Evolutionary conservation across 2,329 filamentous ascomycete species (phyloP).

Genomic region (Sporothrix sp.): DNA sequence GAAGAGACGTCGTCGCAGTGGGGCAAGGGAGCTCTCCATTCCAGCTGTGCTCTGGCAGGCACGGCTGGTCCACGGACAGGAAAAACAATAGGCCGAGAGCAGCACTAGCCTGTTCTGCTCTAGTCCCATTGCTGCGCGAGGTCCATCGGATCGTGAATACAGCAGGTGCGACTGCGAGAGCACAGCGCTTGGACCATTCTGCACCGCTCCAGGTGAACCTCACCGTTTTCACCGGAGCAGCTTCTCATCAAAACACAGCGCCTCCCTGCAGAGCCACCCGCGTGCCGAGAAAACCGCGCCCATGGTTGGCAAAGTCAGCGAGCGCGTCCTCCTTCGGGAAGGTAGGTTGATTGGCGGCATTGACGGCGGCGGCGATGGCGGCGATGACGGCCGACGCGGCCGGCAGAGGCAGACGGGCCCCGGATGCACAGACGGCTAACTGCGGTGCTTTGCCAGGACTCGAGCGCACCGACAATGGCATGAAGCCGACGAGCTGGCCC

Average conservation of each 20-base stretch:
- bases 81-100: not conserved
- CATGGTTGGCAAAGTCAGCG: conserved; percentile 57
- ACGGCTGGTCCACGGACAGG: not conserved
- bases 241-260: not conserved
- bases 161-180: not conserved
- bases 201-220: conserved; percentile 4
- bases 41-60: too few relatives aligned
- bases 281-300: conserved; percentile 10
- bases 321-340: conserved; percentile 54
- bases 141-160: conserved; percentile 13
- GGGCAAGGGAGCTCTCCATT: not conserved
- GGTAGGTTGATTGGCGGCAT: conserved; percentile 31
- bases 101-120: not conserved
- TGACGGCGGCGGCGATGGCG: not conserved
- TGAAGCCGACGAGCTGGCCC: conserved; percentile 92
- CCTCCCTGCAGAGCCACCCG: not conserved
- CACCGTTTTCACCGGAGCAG: not conserved
- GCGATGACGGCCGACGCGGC: too few relatives aligned
- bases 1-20: too few relatives aligned
- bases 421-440: too few relatives aligned
- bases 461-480: conserved; percentile 94
- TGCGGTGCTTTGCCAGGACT: conserved; percentile 50
- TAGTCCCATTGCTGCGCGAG: not conserved
- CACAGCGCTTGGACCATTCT: not conserved
- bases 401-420: too few relatives aligned